phyloP scores from a whole-genome alignment of 495 filamentous ascomycete species.

The Lasiosphaeris hirsuta region DNA sequence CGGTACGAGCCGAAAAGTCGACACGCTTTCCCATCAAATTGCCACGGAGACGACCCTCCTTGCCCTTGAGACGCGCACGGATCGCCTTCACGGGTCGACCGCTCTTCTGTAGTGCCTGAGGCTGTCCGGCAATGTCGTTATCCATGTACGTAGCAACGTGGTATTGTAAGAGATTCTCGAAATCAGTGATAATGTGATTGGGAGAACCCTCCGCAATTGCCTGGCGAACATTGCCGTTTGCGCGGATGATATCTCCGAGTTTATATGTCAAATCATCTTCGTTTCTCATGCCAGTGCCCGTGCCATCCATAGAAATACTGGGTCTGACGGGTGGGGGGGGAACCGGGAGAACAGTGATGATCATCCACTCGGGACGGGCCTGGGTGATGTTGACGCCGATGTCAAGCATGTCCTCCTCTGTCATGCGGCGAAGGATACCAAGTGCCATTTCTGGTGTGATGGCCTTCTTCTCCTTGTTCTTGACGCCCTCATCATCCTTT shows the following conservation, averaged over 20 bases:
- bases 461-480: conserved; percentile 80
- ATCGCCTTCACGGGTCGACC: conserved; percentile 95
- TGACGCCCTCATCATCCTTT: conserved; percentile 67
- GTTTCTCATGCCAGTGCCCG: conserved; percentile 77
- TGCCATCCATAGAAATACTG: conserved; percentile 91
- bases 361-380: conserved; percentile 97
- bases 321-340: conserved; percentile 93
- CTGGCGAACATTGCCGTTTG: conserved; percentile 88
- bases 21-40: conserved; percentile 99
- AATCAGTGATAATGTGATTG: conserved; percentile 82
- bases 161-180: conserved; percentile 89
- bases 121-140: conserved; percentile 95
- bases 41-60: conserved; percentile 93
- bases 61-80: conserved; percentile 93
- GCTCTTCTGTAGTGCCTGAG: conserved; percentile 93
- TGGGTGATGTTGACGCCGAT: conserved; percentile 92
- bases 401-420: conserved; percentile 71
- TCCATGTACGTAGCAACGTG: conserved; percentile 99
- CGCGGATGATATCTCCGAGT: conserved; percentile 94
- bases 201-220: conserved; percentile 87
- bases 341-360: conserved; percentile 90
- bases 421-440: conserved; percentile 79
- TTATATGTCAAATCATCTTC: conserved; percentile 99
- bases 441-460: conserved; percentile 83
- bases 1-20: conserved; percentile 98